Conservation (phyloP, 202 grass and related monocot species). For the Zoysia matrella region DNA sequence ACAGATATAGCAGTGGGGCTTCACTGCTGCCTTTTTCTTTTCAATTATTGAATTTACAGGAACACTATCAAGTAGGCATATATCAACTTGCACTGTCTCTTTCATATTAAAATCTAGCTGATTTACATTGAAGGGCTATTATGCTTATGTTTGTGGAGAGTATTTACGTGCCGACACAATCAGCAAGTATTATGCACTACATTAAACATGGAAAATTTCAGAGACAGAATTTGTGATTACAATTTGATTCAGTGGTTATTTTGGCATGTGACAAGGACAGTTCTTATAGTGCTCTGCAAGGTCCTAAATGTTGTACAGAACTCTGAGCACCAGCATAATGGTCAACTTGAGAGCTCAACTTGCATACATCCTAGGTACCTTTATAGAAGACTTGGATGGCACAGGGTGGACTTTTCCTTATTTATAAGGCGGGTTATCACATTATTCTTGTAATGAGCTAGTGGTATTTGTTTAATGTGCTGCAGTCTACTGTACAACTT, state of each 20-base stretch:
- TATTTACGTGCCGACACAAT: not conserved
- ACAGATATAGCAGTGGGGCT: conserved; percentile 11
- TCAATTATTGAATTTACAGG: conserved; percentile 8
- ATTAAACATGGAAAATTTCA: not conserved
- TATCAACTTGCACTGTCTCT: not conserved
- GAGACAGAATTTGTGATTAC: conserved; percentile 25
- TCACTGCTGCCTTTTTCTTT: conserved; percentile 7
- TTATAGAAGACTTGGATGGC: conserved; percentile 5
- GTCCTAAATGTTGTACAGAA: conserved; percentile 4
- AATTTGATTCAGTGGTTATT: conserved; percentile 35
- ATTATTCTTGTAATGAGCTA: conserved; percentile 10
- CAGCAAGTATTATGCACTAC: not conserved
- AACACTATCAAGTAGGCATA: not conserved
- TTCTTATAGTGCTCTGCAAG: conserved; percentile 23
- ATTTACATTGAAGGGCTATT: not conserved
- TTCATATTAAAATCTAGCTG: conserved; percentile 26
- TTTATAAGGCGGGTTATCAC: conserved; percentile 12
- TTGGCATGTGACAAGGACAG: conserved; percentile 30
- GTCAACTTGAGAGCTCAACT: conserved; percentile 13
- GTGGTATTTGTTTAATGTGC: conserved; percentile 22
- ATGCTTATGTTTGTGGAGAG: not conserved
- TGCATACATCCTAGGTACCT: conserved; percentile 21
- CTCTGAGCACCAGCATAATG: conserved; percentile 10
- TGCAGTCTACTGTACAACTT: not conserved
- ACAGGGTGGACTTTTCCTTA: conserved; percentile 15